Evolutionary conservation across 1,284 basidiomycete species (phyloP).

Genomic region (Trametes pubescens): DNA sequence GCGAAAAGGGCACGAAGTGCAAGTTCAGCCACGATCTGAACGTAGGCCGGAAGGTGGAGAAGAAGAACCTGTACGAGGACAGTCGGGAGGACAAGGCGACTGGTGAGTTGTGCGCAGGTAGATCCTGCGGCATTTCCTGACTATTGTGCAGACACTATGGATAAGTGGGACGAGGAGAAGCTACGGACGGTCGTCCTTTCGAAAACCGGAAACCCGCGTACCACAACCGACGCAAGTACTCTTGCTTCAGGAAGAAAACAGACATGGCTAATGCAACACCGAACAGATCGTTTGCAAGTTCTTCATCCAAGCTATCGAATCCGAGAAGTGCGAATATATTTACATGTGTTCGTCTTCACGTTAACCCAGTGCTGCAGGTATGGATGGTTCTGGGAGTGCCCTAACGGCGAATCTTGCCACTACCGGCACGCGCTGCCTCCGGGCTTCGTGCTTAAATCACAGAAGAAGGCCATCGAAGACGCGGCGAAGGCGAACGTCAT

Average conservation of each 20-base stretch:
- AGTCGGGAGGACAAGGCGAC: conserved; percentile 80
- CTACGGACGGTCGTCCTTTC: conserved; percentile 86
- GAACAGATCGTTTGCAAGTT: conserved; percentile 94
- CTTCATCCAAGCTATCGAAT: conserved; percentile 97
- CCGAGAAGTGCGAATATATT: conserved; percentile 68
- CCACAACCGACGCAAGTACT: conserved; percentile 85
- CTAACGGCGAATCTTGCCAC: conserved; percentile 88
- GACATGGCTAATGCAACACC: not conserved
- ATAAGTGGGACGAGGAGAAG: conserved; percentile 97
- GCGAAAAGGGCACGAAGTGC: conserved; percentile 92
- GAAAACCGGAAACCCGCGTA: conserved; percentile 91
- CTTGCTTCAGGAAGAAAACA: conserved; percentile 6
- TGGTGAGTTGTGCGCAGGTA: conserved; percentile 56
- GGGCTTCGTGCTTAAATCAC: conserved; percentile 93
- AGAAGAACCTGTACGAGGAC: conserved; percentile 97
- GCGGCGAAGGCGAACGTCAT: conserved; percentile 91
- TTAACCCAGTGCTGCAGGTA: conserved; percentile 54
- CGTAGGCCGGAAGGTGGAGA: conserved; percentile 91
- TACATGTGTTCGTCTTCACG: not conserved
- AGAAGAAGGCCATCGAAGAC: conserved; percentile 86
- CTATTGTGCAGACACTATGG: conserved; percentile 86
- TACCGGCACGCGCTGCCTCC: conserved; percentile 97
- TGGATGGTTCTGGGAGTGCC: conserved; percentile 96
- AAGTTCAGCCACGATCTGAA: conserved; percentile 96
- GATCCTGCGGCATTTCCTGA: conserved; percentile 4